Evolutionary conservation across 306 rosid species (phyloP).

Genomic region (Macrotyloma uniflorum): DNA sequence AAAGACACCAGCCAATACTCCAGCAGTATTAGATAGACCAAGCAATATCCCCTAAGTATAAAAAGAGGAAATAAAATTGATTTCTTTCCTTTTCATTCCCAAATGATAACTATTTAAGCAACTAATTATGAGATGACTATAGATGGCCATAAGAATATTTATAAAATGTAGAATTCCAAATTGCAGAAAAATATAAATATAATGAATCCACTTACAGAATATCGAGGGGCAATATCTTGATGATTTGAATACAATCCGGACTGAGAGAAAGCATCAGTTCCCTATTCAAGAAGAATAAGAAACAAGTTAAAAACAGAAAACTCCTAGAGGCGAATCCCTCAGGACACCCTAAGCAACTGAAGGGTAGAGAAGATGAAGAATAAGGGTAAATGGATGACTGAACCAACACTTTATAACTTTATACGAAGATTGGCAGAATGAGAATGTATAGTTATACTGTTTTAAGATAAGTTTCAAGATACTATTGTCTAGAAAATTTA

Average conservation of each 20-base stretch:
- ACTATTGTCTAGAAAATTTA: conserved; percentile 4
- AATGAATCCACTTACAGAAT: conserved; percentile 69
- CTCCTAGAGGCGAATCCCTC: not conserved
- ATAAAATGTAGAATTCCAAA: not conserved
- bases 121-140: not conserved
- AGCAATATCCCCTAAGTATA: conserved; percentile 78
- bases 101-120: not conserved
- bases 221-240: conserved; percentile 98
- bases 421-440: not conserved
- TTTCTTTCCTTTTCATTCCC: not conserved
- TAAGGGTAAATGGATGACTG: not conserved
- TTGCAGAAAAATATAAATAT: not conserved
- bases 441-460: not conserved
- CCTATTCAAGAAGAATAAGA: conserved; percentile 50
- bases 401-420: conserved; percentile 7
- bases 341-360: no score
- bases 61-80: conserved; percentile 1
- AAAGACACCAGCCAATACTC: conserved; percentile 99
- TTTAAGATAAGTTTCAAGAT: conserved; percentile 16
- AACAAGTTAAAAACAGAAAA: conserved; percentile 15
- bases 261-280: conserved; percentile 98
- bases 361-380: not conserved
- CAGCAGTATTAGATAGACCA: conserved; percentile 96
- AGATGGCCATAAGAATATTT: not conserved
- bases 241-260: conserved; percentile 97